Conservation (phyloP, 2,329 filamentous ascomycete genomes). For the Juglanconis oblonga region DNA sequence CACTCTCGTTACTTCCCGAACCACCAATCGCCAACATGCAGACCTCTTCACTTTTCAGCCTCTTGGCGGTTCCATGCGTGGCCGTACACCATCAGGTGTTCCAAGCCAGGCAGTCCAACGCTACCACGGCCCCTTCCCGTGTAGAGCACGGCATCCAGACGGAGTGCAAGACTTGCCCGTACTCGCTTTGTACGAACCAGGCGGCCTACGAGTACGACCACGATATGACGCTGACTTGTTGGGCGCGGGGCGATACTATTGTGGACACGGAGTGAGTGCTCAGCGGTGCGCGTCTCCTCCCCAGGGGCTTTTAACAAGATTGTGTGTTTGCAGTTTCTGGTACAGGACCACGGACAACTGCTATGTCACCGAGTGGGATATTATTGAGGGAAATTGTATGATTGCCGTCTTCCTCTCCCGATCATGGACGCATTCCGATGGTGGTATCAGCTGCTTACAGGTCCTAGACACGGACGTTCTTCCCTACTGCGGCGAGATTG, state of each 20-base stretch:
- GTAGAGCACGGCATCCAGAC: slow-evolving; percentile 14
- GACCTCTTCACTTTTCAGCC: background rate
- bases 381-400: slow-evolving; percentile 17
- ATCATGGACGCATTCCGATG: background rate
- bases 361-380: slow-evolving; percentile 18
- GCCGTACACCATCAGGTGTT: background rate
- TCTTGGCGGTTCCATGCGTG: slow-evolving; percentile 1
- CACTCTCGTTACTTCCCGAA: background rate
- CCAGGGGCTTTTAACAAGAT: too few relatives aligned
- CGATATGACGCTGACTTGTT: slow-evolving; percentile 11
- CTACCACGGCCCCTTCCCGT: slow-evolving; percentile 4
- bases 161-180: slow-evolving; percentile 18
- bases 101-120: background rate
- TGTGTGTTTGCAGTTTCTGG: slow-evolving; percentile 6
- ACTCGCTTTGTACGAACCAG: slow-evolving; percentile 12
- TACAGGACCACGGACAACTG: slow-evolving; percentile 12
- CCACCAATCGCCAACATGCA: background rate
- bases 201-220: slow-evolving; percentile 1
- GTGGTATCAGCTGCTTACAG: background rate
- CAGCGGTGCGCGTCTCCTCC: background rate
- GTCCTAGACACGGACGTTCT: slow-evolving; percentile 12
- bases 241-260: slow-evolving; percentile 15
- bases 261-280: slow-evolving; percentile 14
- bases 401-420: background rate
- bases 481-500: slow-evolving; percentile 10